A percentile compares a stretch with the other conserved stretches of the same genome.
phyloP scores from a whole-genome alignment of 257 asterid species.

The Parsonsia alboflavescens region DNA sequence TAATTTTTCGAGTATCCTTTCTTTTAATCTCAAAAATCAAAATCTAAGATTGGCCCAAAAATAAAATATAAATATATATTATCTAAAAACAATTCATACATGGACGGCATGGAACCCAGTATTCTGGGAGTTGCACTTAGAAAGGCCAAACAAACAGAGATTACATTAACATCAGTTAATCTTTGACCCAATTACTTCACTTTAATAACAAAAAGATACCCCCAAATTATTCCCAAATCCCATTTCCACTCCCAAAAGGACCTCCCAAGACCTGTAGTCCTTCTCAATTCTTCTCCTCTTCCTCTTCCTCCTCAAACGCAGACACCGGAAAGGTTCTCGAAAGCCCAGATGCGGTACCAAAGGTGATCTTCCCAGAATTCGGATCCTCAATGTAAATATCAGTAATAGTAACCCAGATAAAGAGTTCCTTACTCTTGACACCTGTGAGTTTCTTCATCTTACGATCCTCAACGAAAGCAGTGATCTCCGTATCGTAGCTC shows the following conservation, averaged over 20 bases:
- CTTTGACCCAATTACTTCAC: neutral
- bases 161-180: neutral
- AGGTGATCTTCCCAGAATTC: conserved; percentile 16
- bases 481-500: conserved; percentile 24
- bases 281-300: conserved; percentile 12
- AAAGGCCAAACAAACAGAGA: neutral
- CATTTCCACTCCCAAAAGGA: neutral
- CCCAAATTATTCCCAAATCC: conserved; percentile 5
- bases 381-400: conserved; percentile 23
- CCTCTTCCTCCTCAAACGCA: conserved; percentile 23
- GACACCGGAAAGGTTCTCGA: conserved; percentile 22
- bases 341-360: conserved; percentile 19
- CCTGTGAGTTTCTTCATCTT: conserved; percentile 25
- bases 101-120: too few species aligned
- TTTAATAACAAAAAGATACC: neutral
- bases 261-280: neutral
- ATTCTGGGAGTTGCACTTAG: neutral
- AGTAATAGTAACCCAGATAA: conserved; percentile 22
- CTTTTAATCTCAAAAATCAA: too few species aligned
- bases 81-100: too few species aligned
- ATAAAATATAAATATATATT: too few species aligned
- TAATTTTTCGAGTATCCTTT: too few species aligned
- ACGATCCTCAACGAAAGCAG: conserved; percentile 24
- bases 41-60: too few species aligned
- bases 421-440: conserved; percentile 23